Evolutionary conservation across 805 yeast genomes (phyloP), one percentile per base, ranked within the genome.

Genomic region (Metschnikowia chrysomelidarum): DNA sequence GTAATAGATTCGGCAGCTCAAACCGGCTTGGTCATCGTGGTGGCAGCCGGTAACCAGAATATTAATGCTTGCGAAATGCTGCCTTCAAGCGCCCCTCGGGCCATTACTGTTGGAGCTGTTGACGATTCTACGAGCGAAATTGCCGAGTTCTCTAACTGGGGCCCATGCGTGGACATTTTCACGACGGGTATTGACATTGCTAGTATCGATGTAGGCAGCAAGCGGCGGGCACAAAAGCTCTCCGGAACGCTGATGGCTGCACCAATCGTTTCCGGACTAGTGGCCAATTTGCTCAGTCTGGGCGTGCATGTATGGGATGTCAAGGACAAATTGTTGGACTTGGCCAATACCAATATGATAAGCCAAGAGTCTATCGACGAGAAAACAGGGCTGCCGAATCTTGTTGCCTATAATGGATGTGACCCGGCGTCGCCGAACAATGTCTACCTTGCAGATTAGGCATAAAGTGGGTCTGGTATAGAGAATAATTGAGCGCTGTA

Each of bases 141-240:
- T 22, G 94, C 97, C 0, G 53, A 72, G 9, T 89, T 91, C 50
- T 76, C 93, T n/a, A 89, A 91, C 54, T 86, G 89, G 88, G 97
- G 98, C 0, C 66, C 69, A n/a, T 91, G 97, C 58, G 94, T 89
- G 6, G 87, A 87, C 52, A 68, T 87, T 1, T 82, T 85, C 60
- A 87, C 96, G 0, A 76, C 91, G 30, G 98, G 98, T 0, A 80
- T 80, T 0, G 63, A 65, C 11, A 81, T 87, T 3, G 62, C 67
- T 18, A 81, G 89, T 36, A 66, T 82, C 10, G 67, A 75, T 8
- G 64, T 63, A 24, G 46, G 52, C 20, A 47, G 56, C 15, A 27
- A 34, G 10, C 32, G 47, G 13, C 31, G 37, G 17, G 43, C 46
- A 12, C 44, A 34, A 24, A 32, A 17, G 12, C 46, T 38, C 3